These are phyloP conservation scores for Colletotrichum graminicola DNA, from an alignment of 2,329 filamentous ascomycete species.

Conservation along the genomic window DNA sequence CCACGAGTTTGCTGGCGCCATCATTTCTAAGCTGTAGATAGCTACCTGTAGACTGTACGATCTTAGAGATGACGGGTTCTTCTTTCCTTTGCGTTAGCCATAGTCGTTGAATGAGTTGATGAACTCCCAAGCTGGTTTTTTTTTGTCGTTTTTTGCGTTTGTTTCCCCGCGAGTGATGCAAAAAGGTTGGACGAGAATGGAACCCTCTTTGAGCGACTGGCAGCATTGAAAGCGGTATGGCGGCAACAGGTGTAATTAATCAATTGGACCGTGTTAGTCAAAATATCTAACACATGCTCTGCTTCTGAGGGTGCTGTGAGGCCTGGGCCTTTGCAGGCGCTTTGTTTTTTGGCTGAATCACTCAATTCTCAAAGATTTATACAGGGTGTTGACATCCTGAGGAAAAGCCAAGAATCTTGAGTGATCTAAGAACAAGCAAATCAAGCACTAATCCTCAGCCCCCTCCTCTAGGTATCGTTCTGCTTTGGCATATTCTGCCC, in stretches of 20 bases:
- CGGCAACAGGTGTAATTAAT: neutral
- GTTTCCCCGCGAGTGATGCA: constrained; percentile 3
- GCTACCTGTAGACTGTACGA: constrained; percentile 43
- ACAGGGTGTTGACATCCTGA: too few relatives aligned
- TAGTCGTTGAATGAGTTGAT: constrained; percentile 42
- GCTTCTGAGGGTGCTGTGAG: too few relatives aligned
- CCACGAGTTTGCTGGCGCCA: constrained; percentile 90
- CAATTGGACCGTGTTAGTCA: too few relatives aligned
- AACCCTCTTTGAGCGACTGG: constrained; percentile 2
- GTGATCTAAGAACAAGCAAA: too few relatives aligned
- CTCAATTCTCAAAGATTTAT: too few relatives aligned
- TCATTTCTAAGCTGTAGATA: constrained; percentile 77
- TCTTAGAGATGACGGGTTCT: constrained; percentile 36
- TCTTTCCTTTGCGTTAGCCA: constrained; percentile 41
- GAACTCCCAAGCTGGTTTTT: constrained; percentile 24
- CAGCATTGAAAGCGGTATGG: constrained; percentile 2
- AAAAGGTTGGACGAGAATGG: neutral
- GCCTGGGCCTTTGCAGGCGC: too few relatives aligned
- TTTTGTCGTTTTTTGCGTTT: neutral
- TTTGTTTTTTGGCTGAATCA: too few relatives aligned
- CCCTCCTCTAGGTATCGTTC: too few relatives aligned
- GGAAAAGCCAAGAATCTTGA: too few relatives aligned
- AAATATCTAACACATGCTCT: too few relatives aligned
- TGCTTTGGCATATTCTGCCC: too few relatives aligned
- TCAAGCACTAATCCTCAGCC: too few relatives aligned